Evolutionary conservation across 2,329 filamentous ascomycete genomes (phyloP).

Genomic region (Calonectria honghensis): DNA sequence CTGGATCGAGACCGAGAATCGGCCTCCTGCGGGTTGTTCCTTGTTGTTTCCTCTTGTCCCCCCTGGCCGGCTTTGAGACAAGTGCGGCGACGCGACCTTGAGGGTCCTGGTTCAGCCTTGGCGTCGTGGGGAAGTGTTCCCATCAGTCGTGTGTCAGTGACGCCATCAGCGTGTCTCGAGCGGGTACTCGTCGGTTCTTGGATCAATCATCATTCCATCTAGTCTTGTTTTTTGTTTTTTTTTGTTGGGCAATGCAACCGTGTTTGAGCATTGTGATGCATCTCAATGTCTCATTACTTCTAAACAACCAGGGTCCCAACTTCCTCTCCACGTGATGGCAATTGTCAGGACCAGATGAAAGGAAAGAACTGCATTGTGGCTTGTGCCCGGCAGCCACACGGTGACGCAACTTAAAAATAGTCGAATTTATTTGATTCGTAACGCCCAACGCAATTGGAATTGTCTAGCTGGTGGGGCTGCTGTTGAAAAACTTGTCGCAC

Average conservation of each 20-base stretch:
- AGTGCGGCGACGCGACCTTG: conserved; percentile 14
- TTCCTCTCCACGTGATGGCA: conserved; percentile 19
- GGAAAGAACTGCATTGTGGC: conserved; percentile 11
- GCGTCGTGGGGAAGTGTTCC: conserved; percentile 31
- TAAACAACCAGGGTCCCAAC: neutral
- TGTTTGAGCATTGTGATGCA: neutral
- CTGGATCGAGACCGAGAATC: conserved; percentile 19
- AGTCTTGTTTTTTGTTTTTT: neutral
- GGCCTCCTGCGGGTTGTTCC: conserved; percentile 2
- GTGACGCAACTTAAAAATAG: conserved; percentile 21
- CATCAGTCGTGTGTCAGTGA: conserved; percentile 42
- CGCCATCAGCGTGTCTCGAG: conserved; percentile 43
- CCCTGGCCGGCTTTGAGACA: conserved; percentile 3
- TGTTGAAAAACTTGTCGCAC: neutral
- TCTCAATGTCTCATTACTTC: neutral
- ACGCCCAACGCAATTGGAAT: conserved; percentile 6
- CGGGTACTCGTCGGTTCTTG: conserved; percentile 24
- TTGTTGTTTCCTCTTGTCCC: neutral
- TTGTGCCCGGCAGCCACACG: conserved; percentile 11
- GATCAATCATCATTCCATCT: conserved; percentile 33
- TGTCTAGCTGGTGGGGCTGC: neutral
- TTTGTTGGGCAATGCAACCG: conserved; percentile 6
- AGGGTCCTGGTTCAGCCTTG: conserved; percentile 27
- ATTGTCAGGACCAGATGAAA: neutral
- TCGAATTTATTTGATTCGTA: conserved; percentile 8